phyloP scores from a whole-genome alignment of 2,329 filamentous ascomycete species.

The Amylocarpus encephaloides region DNA sequence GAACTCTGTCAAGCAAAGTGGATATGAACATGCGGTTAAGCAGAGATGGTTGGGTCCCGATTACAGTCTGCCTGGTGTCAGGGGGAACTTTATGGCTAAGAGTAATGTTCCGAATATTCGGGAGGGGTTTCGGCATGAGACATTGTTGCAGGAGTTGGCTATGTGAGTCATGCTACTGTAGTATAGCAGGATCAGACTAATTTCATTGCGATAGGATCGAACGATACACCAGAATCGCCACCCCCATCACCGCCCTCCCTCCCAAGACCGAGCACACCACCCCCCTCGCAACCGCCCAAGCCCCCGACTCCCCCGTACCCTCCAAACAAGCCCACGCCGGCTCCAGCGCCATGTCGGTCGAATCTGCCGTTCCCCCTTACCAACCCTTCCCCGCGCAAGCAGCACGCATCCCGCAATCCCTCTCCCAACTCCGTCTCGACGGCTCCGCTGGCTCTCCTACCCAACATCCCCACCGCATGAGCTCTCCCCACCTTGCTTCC shows the following conservation, averaged over 20 bases:
- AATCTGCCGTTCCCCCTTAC: conserved; percentile 22
- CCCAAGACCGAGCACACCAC: conserved; percentile 23
- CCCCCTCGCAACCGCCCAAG: conserved; percentile 15
- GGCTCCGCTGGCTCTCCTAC: conserved; percentile 11
- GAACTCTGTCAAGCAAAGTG: conserved; percentile 90
- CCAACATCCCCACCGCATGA: not conserved
- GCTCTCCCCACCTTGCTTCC: conserved; percentile 17
- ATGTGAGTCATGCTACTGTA: conserved; percentile 53
- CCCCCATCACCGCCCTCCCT: conserved; percentile 23
- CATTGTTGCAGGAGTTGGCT: conserved; percentile 71
- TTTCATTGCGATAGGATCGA: conserved; percentile 30
- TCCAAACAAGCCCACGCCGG: conserved; percentile 31
- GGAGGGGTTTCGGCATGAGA: conserved; percentile 84
- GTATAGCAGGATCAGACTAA: not conserved
- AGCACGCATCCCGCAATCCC: conserved; percentile 26
- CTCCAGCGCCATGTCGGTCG: conserved; percentile 16
- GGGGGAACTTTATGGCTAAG: conserved; percentile 88
- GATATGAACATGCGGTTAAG: conserved; percentile 85
- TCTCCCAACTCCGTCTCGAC: conserved; percentile 23
- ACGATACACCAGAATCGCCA: conserved; percentile 27
- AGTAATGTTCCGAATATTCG: conserved; percentile 93
- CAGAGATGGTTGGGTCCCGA: conserved; percentile 82
- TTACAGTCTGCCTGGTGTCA: conserved; percentile 70
- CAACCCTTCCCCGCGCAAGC: conserved; percentile 30
- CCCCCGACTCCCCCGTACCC: conserved; percentile 29